These are phyloP conservation scores for Caloboletus inedulis DNA, from an alignment of 1,284 basidiomycete species.

Conservation along the genomic window DNA sequence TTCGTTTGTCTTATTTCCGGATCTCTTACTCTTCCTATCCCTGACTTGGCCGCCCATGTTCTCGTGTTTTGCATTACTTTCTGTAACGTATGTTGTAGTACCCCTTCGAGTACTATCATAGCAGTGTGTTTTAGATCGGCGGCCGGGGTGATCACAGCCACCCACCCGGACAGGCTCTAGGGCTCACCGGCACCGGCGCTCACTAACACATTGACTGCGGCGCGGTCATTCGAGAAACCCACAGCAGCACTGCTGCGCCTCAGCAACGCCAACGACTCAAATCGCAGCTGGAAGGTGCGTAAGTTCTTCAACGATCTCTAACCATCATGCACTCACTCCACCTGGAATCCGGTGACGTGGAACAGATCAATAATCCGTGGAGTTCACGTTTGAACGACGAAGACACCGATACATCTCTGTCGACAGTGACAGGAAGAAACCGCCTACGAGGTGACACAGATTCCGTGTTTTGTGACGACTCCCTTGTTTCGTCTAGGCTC, in stretches of 20 bases:
- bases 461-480: neutral
- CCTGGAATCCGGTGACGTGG: neutral
- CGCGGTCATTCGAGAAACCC: neutral
- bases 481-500: neutral
- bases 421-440: neutral
- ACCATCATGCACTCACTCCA: neutral
- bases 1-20: too few relatives aligned
- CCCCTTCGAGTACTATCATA: neutral
- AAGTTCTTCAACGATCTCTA: neutral
- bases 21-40: too few relatives aligned
- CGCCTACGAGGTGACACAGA: neutral
- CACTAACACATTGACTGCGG: constrained; percentile 10
- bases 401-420: neutral
- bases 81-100: neutral
- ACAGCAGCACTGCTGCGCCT: constrained; percentile 11
- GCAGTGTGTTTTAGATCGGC: neutral
- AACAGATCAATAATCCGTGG: constrained; percentile 16
- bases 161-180: constrained; percentile 2
- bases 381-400: neutral
- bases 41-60: too few relatives aligned
- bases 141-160: constrained; percentile 15
- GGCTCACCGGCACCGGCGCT: too few relatives aligned
- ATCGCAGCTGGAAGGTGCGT: constrained; percentile 8
- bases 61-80: neutral
- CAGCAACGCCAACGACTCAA: constrained; percentile 11